Base-by-base conservation (phyloP, 768 basidiomycete genomes). In the Russula foetens region DNA sequence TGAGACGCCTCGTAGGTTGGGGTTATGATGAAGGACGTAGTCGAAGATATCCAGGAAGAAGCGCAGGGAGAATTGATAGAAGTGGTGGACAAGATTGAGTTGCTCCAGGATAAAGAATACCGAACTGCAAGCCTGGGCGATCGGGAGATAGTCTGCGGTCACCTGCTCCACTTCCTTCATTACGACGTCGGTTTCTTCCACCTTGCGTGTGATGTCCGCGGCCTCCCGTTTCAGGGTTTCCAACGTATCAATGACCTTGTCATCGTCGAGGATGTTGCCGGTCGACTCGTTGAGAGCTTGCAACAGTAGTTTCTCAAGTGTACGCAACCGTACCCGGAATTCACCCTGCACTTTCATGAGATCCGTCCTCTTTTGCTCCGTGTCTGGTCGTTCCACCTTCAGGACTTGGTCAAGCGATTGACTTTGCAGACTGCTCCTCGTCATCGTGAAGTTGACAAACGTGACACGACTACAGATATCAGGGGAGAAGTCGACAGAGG, bases 41-140 rank as follows among this genome's bases (percentile, higher is more conserved):
- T 98, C 92, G 75, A 99, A 99, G 69, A 98, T 96, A 71, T 97
- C 96, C 60, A 98, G 82, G 88, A 99, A 99, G 81, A 96, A 98
- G 29, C 80, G 87, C 48, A 99, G 81, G 2, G 97, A 98, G 79
- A 99, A 99, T 72, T 98, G 92, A 70, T 99, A 99, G 77, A 98
- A 98, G 74, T 97, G 96, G 69, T 96, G 92, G 76, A 98, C 83
- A 55, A 88, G 80, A 70, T 92, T 88, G 52, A 98, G 81, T 69
- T 98, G 94, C 69, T 98, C 96, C 67, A 99, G 77, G 60, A 96
- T 89, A 76, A 99, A 99, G 83, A 92, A 99, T 45, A 98, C 86
- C 1, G 92, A 85, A 71, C 94, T 96, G 80, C 95, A 97, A 4
- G 94, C 93, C 69, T 94, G 92, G 0, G 97, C 96, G 50, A 99